These are phyloP conservation scores for Yamadazyma mexicana DNA, from an alignment of 1,139 yeast genomes.

Conservation along the genomic window DNA sequence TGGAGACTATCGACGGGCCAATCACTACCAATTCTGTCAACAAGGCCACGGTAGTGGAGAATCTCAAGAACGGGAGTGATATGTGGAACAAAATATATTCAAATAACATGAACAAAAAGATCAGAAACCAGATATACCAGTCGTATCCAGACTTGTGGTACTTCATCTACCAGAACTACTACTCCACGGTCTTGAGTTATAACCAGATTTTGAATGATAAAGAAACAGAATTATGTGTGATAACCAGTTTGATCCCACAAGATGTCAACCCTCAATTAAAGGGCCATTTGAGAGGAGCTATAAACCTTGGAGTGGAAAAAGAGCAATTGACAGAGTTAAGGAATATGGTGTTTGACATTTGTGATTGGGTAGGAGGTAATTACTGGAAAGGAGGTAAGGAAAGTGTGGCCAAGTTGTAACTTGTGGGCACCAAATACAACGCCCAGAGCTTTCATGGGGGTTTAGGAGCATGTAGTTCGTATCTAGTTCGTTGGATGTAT, in stretches of 20 bases:
- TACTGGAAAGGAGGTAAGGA: constrained; percentile 55
- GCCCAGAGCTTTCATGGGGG: too few relatives aligned
- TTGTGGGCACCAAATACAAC: neutral
- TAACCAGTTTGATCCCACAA: constrained; percentile 83
- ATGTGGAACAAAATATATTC: constrained; percentile 79
- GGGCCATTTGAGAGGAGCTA: constrained; percentile 86
- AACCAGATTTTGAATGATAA: constrained; percentile 60
- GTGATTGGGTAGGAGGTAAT: constrained; percentile 72
- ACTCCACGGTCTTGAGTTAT: constrained; percentile 73
- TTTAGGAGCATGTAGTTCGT: too few relatives aligned
- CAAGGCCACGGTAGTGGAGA: constrained; percentile 24
- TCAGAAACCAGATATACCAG: constrained; percentile 62
- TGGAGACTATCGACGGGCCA: constrained; percentile 48
- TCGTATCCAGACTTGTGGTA: constrained; percentile 88
- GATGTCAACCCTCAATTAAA: constrained; percentile 93
- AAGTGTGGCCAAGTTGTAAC: constrained; percentile 54
- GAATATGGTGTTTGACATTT: constrained; percentile 60
- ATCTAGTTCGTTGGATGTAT: too few relatives aligned
- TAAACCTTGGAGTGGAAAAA: constrained; percentile 70
- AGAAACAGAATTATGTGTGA: constrained; percentile 77
- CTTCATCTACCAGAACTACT: constrained; percentile 70
- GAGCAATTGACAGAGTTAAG: constrained; percentile 66
- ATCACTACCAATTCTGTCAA: constrained; percentile 34
- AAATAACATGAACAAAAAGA: constrained; percentile 64
- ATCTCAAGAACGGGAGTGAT: constrained; percentile 53